phyloP scores from a whole-genome alignment of 495 filamentous ascomycete genomes.

The Diplogelasinospora grovesii region DNA sequence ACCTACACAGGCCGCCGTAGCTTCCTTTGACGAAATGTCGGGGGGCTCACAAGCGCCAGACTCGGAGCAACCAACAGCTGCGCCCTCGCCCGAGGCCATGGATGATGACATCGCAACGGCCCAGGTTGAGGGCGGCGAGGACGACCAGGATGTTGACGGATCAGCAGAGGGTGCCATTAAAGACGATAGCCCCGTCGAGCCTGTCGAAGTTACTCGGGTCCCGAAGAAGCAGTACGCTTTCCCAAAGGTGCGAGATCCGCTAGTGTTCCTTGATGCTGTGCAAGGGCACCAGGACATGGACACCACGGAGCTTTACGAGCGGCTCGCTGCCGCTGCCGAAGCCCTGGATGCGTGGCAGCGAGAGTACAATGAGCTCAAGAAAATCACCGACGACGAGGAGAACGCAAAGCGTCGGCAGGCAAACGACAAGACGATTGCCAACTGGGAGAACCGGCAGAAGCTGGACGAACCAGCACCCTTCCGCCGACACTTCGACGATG shows the following conservation, averaged over 20 bases:
- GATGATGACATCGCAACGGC: constrained; percentile 13
- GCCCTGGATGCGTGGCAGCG: constrained; percentile 55
- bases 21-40: constrained; percentile 5
- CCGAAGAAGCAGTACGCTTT: constrained; percentile 22
- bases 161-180: constrained; percentile 7
- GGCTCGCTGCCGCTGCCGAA: constrained; percentile 45
- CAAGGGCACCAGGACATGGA: constrained; percentile 30
- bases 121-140: constrained; percentile 15
- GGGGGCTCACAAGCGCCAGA: constrained; percentile 12
- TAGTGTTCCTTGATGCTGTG: constrained; percentile 28
- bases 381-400: constrained; percentile 44
- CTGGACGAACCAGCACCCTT: constrained; percentile 18
- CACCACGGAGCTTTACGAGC: constrained; percentile 45
- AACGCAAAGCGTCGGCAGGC: constrained; percentile 39
- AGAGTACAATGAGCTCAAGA: constrained; percentile 56
- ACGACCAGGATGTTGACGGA: constrained; percentile 22
- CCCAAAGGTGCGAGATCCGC: constrained; percentile 30
- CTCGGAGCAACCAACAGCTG: constrained; percentile 17
- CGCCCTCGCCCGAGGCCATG: constrained; percentile 17
- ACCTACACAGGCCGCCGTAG: background rate
- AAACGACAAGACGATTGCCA: constrained; percentile 28
- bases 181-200: constrained; percentile 6
- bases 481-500: constrained; percentile 27
- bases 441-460: constrained; percentile 29
- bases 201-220: constrained; percentile 19